phyloP scores from a whole-genome alignment of 306 rosid genomes.

The Ziziphus jujuba region DNA sequence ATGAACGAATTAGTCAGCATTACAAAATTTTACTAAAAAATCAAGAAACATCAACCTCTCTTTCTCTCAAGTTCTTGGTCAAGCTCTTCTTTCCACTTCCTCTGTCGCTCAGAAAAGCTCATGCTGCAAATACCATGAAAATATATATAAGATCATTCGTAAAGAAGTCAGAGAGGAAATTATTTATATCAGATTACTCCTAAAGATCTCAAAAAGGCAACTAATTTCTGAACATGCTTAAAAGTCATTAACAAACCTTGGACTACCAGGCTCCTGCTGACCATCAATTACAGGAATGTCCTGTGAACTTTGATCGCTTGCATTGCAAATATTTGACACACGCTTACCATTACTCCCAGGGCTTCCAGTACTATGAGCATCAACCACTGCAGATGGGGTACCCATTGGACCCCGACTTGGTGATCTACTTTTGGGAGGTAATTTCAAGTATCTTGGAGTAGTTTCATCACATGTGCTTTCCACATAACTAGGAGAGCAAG shows the following conservation, averaged over 20 bases:
- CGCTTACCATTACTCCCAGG: slow-evolving; percentile 79
- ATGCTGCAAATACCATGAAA: slow-evolving; percentile 40
- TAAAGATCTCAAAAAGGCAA: not conserved
- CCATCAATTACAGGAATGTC: slow-evolving; percentile 59
- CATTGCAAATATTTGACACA: slow-evolving; percentile 47
- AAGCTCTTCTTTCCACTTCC: slow-evolving; percentile 99
- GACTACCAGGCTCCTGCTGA: slow-evolving; percentile 76
- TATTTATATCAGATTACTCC: slow-evolving; percentile 26
- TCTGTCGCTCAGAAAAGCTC: slow-evolving; percentile 83
- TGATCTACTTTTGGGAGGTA: slow-evolving; percentile 97
- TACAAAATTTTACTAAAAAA: slow-evolving; percentile 1
- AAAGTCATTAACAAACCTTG: slow-evolving; percentile 55
- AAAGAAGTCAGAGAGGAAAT: too few species aligned
- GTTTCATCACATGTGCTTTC: slow-evolving; percentile 59
- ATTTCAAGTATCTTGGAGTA: slow-evolving; percentile 68
- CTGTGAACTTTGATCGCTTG: slow-evolving; percentile 50
- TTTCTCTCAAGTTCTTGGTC: slow-evolving; percentile 95
- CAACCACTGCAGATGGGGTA: slow-evolving; percentile 59
- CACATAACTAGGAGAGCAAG: slow-evolving; percentile 60
- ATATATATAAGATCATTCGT: too few species aligned
- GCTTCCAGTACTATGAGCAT: slow-evolving; percentile 55
- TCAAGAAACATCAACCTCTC: slow-evolving; percentile 63
- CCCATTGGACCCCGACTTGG: slow-evolving; percentile 63
- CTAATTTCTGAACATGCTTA: slow-evolving; percentile 16
- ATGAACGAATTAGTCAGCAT: not conserved